A percentile compares a stretch with the other conserved stretches of the same genome.
Evolutionary conservation across 345 rosid genomes (phyloP).

Genomic region (Euphorbia lathyris): DNA sequence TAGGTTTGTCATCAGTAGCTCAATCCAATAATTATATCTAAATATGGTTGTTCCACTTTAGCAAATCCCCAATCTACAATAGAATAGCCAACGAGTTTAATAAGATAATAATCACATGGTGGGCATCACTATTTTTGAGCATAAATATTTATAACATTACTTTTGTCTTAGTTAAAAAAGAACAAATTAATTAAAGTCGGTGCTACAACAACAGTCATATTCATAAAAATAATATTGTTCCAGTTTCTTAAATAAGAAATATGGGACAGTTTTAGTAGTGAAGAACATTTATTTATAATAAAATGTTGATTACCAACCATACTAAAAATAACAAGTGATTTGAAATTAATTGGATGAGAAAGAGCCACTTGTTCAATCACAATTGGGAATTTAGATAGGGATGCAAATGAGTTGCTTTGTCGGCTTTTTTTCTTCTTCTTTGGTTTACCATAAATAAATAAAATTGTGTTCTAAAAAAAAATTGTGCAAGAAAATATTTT

Average conservation of each 20-base stretch:
- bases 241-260: too few species aligned
- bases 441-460: too few species aligned
- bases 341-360: not conserved
- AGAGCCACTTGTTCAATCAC: not conserved
- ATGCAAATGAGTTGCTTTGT: too few species aligned
- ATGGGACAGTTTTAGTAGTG: not conserved
- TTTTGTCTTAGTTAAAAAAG: not conserved
- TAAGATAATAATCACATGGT: not conserved
- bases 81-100: not conserved
- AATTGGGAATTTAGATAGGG: not conserved
- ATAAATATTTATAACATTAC: not conserved
- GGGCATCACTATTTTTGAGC: not conserved
- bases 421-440: too few species aligned
- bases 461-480: too few species aligned
- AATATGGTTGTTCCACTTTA: not conserved
- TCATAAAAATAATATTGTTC: too few species aligned
- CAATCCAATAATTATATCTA: too few species aligned
- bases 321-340: not conserved
- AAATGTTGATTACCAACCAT: not conserved
- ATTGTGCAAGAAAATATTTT: too few species aligned
- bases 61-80: not conserved
- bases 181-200: not conserved
- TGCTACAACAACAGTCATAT: not conserved
- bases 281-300: not conserved
- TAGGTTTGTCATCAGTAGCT: too few species aligned